These are phyloP conservation scores for Metarhizium robertsii DNA, from an alignment of 2,329 filamentous ascomycete species.

Conservation along the genomic window DNA sequence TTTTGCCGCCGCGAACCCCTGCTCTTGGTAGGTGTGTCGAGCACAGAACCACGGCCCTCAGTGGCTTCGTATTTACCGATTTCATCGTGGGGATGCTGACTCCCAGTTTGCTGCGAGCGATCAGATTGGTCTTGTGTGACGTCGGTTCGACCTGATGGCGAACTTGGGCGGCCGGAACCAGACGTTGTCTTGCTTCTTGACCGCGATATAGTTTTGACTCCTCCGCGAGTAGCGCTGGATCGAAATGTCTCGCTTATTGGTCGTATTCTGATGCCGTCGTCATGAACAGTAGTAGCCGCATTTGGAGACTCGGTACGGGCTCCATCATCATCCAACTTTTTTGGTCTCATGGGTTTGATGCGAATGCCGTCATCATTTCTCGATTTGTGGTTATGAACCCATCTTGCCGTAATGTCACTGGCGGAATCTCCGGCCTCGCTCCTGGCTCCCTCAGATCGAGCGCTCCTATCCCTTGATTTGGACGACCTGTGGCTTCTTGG, in stretches of 20 bases:
- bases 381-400: slow-evolving; percentile 5
- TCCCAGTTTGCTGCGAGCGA: slow-evolving; percentile 8
- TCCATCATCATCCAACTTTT: slow-evolving; percentile 25
- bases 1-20: slow-evolving; percentile 19
- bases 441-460: slow-evolving; percentile 15
- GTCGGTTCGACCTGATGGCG: slow-evolving; percentile 19
- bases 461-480: slow-evolving; percentile 22
- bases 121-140: slow-evolving; percentile 15
- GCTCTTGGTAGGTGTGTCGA: slow-evolving; percentile 29
- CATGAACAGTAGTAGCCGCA: slow-evolving; percentile 3
- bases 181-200: slow-evolving; percentile 19
- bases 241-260: slow-evolving; percentile 18
- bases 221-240: slow-evolving; percentile 12
- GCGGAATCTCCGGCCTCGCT: slow-evolving; percentile 18
- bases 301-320: slow-evolving; percentile 31
- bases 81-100: slow-evolving; percentile 6
- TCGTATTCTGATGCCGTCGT: slow-evolving; percentile 21
- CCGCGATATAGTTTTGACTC: slow-evolving; percentile 11
- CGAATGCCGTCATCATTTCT: slow-evolving; percentile 19
- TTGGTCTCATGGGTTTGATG: slow-evolving; percentile 8
- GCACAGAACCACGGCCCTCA: slow-evolving; percentile 27
- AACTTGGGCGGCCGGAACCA: slow-evolving; percentile 10
- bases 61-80: slow-evolving; percentile 20
- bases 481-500: slow-evolving; percentile 25
- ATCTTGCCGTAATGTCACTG: slow-evolving; percentile 18